These are phyloP conservation scores for Blastobotrys serpentis DNA, from an alignment of 1,139 yeast species.

Conservation along the genomic window DNA sequence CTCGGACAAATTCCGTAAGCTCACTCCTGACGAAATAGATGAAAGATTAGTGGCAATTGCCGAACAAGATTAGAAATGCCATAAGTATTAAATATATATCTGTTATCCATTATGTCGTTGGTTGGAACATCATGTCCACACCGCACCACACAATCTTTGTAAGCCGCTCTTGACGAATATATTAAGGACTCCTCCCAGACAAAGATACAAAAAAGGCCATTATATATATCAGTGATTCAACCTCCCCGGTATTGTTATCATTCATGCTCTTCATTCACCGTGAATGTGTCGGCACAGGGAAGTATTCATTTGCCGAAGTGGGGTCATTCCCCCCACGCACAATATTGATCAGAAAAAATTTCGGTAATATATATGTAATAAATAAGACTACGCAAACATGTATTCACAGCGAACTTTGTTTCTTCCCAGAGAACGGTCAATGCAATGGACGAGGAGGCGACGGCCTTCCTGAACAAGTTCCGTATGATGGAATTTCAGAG, in stretches of 20 bases:
- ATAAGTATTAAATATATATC: not conserved
- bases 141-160: too few relatives aligned
- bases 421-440: slow-evolving; percentile 37
- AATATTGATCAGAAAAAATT: too few relatives aligned
- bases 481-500: slow-evolving; percentile 33
- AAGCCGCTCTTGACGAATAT: too few relatives aligned
- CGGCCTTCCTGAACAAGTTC: slow-evolving; percentile 36
- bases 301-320: too few relatives aligned
- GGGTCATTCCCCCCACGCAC: not conserved
- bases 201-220: too few relatives aligned
- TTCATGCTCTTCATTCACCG: too few relatives aligned
- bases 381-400: slow-evolving; percentile 23
- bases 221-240: too few relatives aligned
- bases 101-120: too few relatives aligned
- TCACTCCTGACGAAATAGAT: slow-evolving; percentile 85
- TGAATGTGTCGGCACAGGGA: too few relatives aligned
- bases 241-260: too few relatives aligned
- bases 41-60: slow-evolving; percentile 92
- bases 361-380: not conserved
- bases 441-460: slow-evolving; percentile 33
- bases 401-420: slow-evolving; percentile 30
- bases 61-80: slow-evolving; percentile 76
- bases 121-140: too few relatives aligned
- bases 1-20: slow-evolving; percentile 51
- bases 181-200: too few relatives aligned